Evolutionary conservation across 305 asterid species (phyloP).

Genomic region (Fraxinus paxiana): DNA sequence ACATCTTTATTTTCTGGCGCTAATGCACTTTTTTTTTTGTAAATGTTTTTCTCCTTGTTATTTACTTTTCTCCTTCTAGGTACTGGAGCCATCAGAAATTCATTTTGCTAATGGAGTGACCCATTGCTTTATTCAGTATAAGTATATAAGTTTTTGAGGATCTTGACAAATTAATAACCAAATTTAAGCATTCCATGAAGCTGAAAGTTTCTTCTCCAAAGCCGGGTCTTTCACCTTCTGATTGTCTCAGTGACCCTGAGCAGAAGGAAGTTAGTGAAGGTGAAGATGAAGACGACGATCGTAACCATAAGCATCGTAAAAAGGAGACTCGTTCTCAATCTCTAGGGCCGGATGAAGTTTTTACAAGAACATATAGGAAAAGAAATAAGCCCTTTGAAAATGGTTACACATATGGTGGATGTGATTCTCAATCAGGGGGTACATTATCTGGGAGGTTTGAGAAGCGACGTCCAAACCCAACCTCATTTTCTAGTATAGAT

Average conservation of each 20-base stretch:
- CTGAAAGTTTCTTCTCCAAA: constrained; percentile 61
- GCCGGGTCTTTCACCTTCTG: constrained; percentile 59
- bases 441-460: constrained; percentile 52
- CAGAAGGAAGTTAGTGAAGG: constrained; percentile 92
- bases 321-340: constrained; percentile 67
- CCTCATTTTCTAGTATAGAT: constrained; percentile 57
- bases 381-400: constrained; percentile 73
- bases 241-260: constrained; percentile 64
- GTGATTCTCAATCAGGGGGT: constrained; percentile 43
- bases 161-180: background rate
- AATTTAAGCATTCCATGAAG: constrained; percentile 55
- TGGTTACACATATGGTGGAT: constrained; percentile 54
- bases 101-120: background rate
- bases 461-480: constrained; percentile 48
- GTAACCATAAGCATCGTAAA: constrained; percentile 96
- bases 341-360: constrained; percentile 53
- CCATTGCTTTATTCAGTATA: constrained; percentile 9
- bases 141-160: constrained; percentile 11
- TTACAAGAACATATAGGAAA: constrained; percentile 62
- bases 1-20: background rate
- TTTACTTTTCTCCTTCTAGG: constrained; percentile 20
- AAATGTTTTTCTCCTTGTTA: constrained; percentile 6
- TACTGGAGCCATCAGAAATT: constrained; percentile 13
- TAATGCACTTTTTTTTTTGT: constrained; percentile 9
- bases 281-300: constrained; percentile 97